Percentiles rank a stretch among this genome's conserved stretches.
Conservation (phyloP, 2,329 filamentous ascomycete genomes). For the Ophiostoma sp. region DNA sequence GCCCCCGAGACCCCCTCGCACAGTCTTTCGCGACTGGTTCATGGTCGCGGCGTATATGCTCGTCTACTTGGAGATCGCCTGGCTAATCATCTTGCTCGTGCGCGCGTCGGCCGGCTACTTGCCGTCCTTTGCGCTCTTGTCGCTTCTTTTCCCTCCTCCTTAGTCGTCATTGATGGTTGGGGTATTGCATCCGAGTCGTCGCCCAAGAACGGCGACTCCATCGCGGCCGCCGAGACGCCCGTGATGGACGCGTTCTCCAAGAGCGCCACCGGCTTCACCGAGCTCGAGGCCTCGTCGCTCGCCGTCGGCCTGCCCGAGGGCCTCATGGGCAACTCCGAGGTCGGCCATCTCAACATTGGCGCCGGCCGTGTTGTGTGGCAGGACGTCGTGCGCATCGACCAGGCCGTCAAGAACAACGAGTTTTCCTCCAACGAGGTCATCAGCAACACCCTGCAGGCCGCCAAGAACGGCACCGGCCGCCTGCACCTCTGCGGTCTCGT, state of each 20-base stretch:
- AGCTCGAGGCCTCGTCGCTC: constrained; percentile 91
- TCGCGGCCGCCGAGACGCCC: constrained; percentile 86
- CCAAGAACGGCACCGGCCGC: constrained; percentile 82
- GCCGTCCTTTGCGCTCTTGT: constrained; percentile 5
- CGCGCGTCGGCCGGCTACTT: constrained; percentile 31
- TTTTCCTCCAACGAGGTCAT: constrained; percentile 72
- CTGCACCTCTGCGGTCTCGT: constrained; percentile 89
- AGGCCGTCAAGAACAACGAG: constrained; percentile 79
- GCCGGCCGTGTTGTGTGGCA: constrained; percentile 98
- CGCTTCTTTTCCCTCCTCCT: constrained; percentile 10
- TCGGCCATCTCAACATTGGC: constrained; percentile 97
- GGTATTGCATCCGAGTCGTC: constrained; percentile 77
- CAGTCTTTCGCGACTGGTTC: too few species aligned
- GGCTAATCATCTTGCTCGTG: constrained; percentile 54
- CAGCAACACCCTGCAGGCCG: constrained; percentile 67
- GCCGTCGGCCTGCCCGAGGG: constrained; percentile 94
- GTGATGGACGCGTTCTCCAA: constrained; percentile 89
- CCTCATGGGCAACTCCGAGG: constrained; percentile 98
- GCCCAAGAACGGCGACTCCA: constrained; percentile 86
- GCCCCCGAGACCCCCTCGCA: constrained; percentile 4
- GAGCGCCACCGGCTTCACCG: constrained; percentile 75
- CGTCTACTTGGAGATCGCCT: constrained; percentile 52
- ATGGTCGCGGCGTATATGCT: constrained; percentile 44
- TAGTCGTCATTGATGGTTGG: constrained; percentile 99
- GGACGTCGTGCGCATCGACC: constrained; percentile 93